phyloP scores from a whole-genome alignment of 2,329 filamentous ascomycete species.

The Arthroderma sp. region DNA sequence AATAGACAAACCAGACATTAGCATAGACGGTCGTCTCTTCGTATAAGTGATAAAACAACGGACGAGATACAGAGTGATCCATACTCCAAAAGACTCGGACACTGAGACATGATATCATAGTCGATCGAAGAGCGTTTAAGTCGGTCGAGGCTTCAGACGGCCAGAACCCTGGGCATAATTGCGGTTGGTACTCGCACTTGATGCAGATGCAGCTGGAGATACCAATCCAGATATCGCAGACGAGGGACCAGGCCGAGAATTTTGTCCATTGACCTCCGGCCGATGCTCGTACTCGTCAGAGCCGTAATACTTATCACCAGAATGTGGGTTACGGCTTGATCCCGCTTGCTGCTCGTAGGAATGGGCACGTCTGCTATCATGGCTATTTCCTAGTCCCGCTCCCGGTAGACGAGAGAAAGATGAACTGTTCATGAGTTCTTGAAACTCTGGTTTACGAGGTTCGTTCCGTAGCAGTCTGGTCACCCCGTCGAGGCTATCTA shows the following conservation, averaged over 20 bases:
- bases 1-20: no score
- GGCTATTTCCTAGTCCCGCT: not conserved
- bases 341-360: not conserved
- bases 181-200: not conserved
- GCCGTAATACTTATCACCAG: not conserved
- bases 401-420: not conserved
- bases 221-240: not conserved
- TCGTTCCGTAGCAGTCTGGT: constrained; percentile 57
- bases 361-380: not conserved
- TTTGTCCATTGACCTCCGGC: no score
- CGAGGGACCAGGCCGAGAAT: not conserved
- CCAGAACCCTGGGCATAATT: not conserved
- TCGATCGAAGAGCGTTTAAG: not conserved
- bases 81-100: not conserved
- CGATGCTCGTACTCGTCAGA: not conserved
- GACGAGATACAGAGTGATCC: not conserved
- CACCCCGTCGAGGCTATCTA: constrained; percentile 63
- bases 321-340: not conserved
- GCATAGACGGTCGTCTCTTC: no score
- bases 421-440: constrained; percentile 27
- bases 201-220: constrained; percentile 11
- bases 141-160: not conserved
- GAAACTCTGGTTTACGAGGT: constrained; percentile 56
- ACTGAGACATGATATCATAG: not conserved
- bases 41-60: no score